Evolutionary conservation across 305 asterid genomes (phyloP).

Genomic region (Solanum hybrid): DNA sequence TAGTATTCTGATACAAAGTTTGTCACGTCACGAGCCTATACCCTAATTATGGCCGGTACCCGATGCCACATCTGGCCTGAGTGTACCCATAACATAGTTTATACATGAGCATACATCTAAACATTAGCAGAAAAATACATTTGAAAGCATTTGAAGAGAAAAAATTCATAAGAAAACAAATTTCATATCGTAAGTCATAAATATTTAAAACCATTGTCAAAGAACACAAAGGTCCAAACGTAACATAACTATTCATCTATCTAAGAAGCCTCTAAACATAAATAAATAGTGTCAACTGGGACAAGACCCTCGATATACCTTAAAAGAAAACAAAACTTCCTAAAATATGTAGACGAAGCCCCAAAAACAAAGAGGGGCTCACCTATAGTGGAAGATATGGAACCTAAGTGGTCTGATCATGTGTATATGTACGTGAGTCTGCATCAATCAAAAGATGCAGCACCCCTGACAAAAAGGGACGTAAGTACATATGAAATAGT

Average conservation of each 20-base stretch:
- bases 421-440: neutral
- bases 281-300: neutral
- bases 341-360: no score
- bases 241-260: no score
- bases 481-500: neutral
- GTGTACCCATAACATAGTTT: neutral
- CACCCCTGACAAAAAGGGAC: neutral
- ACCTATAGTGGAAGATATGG: neutral
- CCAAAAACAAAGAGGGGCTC: neutral
- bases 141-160: neutral
- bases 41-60: neutral
- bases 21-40: neutral
- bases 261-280: neutral
- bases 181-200: neutral
- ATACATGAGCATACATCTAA: neutral
- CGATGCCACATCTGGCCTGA: neutral
- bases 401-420: neutral
- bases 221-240: neutral
- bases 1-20: neutral
- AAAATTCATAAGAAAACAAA: no score
- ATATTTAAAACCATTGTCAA: neutral
- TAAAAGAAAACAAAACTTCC: neutral
- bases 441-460: neutral
- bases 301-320: neutral
- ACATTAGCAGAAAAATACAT: no score